Percentiles rank a stretch among this genome's conserved stretches.
Evolutionary conservation across 441 rosid species (phyloP).

Genomic region (Mallotus repandus): DNA sequence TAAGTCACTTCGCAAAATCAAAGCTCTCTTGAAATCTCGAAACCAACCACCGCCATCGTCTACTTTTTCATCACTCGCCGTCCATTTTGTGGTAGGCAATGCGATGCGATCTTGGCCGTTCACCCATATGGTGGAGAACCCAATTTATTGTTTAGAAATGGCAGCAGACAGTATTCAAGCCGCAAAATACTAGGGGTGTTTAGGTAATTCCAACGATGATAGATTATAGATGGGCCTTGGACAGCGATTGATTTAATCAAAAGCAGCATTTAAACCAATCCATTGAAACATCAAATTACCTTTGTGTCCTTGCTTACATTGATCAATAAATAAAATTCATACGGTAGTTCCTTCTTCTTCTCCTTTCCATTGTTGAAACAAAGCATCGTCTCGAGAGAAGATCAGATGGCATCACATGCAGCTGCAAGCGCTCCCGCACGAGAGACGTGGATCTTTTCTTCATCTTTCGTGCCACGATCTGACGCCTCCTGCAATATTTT

Average conservation of each 20-base stretch:
- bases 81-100: background rate
- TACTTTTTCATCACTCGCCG: background rate
- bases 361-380: no score
- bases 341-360: no score
- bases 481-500: background rate
- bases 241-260: background rate
- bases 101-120: background rate
- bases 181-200: background rate
- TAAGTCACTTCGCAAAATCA: background rate
- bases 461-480: constrained; percentile 9
- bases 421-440: background rate
- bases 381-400: background rate
- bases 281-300: background rate
- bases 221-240: no score
- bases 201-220: background rate
- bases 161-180: background rate
- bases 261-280: background rate
- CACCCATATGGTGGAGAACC: no score
- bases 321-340: no score
- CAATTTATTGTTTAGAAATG: no score
- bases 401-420: constrained; percentile 25
- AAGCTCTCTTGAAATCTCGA: background rate
- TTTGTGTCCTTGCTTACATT: background rate
- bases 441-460: background rate
- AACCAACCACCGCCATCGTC: background rate